Conservation (phyloP, 805 yeast species). For the Saccharomyces paradoxus region DNA sequence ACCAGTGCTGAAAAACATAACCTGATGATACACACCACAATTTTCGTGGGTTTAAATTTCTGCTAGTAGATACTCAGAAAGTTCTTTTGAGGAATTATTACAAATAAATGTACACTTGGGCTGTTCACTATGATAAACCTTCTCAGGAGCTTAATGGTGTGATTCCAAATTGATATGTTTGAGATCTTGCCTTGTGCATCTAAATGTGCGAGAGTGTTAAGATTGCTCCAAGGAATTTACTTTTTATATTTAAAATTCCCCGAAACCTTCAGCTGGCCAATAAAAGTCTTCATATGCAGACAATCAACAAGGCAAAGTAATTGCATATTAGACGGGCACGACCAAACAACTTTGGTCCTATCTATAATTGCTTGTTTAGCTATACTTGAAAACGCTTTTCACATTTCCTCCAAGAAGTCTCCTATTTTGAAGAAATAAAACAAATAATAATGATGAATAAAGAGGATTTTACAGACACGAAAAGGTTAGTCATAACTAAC, state of each 20-base stretch:
- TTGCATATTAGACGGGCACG: neutral
- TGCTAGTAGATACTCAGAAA: neutral
- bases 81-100: neutral
- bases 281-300: neutral
- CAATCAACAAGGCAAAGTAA: neutral
- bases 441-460: neutral
- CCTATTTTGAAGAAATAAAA: neutral
- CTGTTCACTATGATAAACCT: too few species aligned
- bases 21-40: neutral
- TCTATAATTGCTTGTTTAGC: neutral
- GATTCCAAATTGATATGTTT: too few species aligned
- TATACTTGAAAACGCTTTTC: neutral
- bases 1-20: too few species aligned
- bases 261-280: neutral
- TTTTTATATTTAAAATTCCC: neutral
- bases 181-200: neutral
- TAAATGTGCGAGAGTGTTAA: neutral
- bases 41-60: too few species aligned
- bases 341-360: neutral
- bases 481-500: slow-evolving; percentile 46
- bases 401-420: neutral
- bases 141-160: neutral
- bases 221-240: neutral
- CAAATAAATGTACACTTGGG: neutral
- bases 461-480: neutral